Conservation (phyloP, 129 eudicot species). For the Flaveria sonorensis region DNA sequence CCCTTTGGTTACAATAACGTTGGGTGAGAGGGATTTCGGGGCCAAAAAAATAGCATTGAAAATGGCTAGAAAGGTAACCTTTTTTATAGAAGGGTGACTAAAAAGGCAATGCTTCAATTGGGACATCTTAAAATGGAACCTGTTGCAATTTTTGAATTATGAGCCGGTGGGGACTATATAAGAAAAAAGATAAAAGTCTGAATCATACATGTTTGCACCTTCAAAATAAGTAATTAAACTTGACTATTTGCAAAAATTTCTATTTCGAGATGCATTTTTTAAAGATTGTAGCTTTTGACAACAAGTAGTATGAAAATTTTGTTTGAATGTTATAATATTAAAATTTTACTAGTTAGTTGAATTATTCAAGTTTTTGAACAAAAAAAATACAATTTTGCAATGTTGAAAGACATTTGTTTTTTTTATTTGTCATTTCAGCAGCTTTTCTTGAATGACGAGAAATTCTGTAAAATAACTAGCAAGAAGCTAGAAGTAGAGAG, state of each 20-base stretch:
- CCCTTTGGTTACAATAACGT: neutral
- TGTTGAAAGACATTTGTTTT: neutral
- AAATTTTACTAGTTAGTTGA: neutral
- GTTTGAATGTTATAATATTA: neutral
- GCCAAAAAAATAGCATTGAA: neutral
- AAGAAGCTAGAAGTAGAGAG: neutral
- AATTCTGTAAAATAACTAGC: neutral
- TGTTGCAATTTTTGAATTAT: neutral
- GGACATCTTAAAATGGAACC: neutral
- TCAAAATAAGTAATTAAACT: neutral
- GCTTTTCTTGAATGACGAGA: neutral
- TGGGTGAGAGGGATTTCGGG: neutral
- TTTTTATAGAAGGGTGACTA: neutral
- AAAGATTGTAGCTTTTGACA: neutral
- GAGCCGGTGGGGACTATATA: neutral
- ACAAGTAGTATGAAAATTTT: neutral
- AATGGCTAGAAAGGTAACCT: neutral
- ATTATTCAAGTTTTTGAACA: slow-evolving; percentile 2
- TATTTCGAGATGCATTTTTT: neutral
- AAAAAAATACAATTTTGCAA: neutral
- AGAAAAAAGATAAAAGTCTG: neutral
- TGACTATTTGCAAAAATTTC: neutral
- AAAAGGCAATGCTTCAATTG: neutral
- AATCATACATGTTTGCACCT: neutral
- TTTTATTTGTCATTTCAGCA: neutral